Base-by-base conservation (phyloP, 352 stramenopile genomes). In the Pythium apleroticum region DNA sequence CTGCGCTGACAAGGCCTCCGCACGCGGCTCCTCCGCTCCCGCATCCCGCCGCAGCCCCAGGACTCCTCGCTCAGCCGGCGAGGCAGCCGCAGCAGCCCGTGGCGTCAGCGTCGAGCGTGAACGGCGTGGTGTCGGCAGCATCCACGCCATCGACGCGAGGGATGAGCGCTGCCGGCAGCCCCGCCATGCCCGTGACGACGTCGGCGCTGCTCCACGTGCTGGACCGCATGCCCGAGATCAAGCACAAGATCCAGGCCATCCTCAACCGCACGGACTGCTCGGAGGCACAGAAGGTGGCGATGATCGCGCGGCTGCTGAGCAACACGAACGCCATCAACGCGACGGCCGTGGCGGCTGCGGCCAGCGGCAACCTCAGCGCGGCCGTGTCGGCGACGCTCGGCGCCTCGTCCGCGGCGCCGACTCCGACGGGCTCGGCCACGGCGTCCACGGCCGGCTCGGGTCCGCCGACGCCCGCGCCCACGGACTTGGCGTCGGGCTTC, bases 201-300 rank as follows among this genome's bases (percentile, higher is more conserved):
- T 90, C 84, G 8, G 88, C 86, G 27, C 58, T 95, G 46, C 62
- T 95, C 27, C 81, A 93, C 50, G 85, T 95, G 20, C 66, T 95
- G 20, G 87, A 95, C 55, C 81, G 84, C 7, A 93, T 94, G 85
- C 87, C 87, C 20, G 85, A 93, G 81, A 93, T 95, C 69, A 95
- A 95, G 81, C 85, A 91, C 75, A 91, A 95, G 76, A 95, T 95
- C 62, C 87, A 95, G 72, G 80, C 80, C 19, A 94, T 95, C 64
- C 58, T 95, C 24, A 92, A 94, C 60, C 85, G 87, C 14, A 82
- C 66, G 20, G 86, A 95, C 59, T 93, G 84, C 72, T 92, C 85
- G n/a, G 87, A 95, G 68, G 82, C 83, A 9, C 87, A 95, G 68
- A 95, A 95, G 57, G 87, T 95, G 54, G 86, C 85, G 14, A 93